Evolutionary conservation across 768 basidiomycete species (phyloP).

Genomic region (Naganishia randhawae): DNA sequence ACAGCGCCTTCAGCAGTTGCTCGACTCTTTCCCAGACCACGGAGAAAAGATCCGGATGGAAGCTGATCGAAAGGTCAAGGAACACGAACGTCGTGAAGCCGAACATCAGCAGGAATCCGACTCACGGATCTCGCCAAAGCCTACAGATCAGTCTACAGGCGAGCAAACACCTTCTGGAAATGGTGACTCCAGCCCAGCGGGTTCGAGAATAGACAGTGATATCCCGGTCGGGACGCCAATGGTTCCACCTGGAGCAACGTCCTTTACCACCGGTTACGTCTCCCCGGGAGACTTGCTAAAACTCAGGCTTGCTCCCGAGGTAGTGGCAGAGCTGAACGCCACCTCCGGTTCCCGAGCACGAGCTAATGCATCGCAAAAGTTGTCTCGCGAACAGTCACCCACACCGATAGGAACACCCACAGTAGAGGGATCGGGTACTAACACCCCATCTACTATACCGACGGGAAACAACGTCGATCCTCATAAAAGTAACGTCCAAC

Average conservation of each 20-base stretch:
- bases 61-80: conserved; percentile 55
- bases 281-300: conserved; percentile 23
- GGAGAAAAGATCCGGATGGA: conserved; percentile 28
- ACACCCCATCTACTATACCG: background rate
- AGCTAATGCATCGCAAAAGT: conserved; percentile 41
- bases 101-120: conserved; percentile 55
- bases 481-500: conserved; percentile 30
- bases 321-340: conserved; percentile 39
- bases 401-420: background rate
- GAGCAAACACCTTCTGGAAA: background rate
- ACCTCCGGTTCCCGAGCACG: conserved; percentile 44
- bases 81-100: conserved; percentile 54
- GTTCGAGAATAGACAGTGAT: conserved; percentile 44
- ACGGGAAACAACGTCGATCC: conserved; percentile 30
- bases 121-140: background rate
- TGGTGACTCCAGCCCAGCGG: conserved; percentile 56
- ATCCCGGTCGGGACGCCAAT: conserved; percentile 50
- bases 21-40: conserved; percentile 36
- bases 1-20: conserved; percentile 48
- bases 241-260: conserved; percentile 41
- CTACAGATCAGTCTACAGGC: background rate
- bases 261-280: conserved; percentile 27
- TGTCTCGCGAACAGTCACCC: background rate
- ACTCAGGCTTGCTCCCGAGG: conserved; percentile 22
- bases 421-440: background rate